A percentile compares a stretch with the other conserved stretches of the same genome.
phyloP scores from a whole-genome alignment of 192 early-diverging fungal genomes.

The Entomortierella beljakovae region DNA sequence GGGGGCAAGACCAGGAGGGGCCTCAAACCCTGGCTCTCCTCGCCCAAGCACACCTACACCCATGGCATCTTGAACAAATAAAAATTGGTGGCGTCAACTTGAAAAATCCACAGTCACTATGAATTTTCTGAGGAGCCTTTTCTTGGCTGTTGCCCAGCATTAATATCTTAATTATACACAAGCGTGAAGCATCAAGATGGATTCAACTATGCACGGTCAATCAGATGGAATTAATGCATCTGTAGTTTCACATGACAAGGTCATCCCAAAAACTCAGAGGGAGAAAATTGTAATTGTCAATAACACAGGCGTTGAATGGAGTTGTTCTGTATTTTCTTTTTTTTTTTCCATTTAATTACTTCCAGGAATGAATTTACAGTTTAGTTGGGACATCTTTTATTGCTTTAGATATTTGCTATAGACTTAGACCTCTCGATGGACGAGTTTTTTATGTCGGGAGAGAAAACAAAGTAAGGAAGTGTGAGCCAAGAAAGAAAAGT shows the following conservation, averaged over 20 bases:
- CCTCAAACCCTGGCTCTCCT: constrained; percentile 37
- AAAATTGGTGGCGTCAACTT: not conserved
- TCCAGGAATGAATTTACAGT: not conserved
- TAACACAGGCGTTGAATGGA: no score
- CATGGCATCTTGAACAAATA: constrained; percentile 7
- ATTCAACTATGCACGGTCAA: not conserved
- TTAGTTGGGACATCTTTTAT: not conserved
- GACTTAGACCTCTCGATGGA: constrained; percentile 48
- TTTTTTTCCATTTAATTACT: not conserved
- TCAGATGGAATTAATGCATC: not conserved
- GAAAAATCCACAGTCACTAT: not conserved
- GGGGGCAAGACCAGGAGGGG: constrained; percentile 7
- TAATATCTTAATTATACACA: not conserved
- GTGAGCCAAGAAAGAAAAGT: not conserved
- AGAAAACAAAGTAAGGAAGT: constrained; percentile 13
- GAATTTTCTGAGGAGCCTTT: not conserved
- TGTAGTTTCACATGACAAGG: not conserved
- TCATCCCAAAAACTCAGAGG: constrained; percentile 4
- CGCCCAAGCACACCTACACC: constrained; percentile 34
- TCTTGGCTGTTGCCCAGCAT: not conserved
- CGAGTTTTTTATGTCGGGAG: constrained; percentile 28
- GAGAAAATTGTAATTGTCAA: constrained; percentile 51
- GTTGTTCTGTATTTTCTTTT: no score
- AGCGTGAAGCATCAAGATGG: not conserved
- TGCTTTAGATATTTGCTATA: constrained; percentile 34